Conservation (phyloP, 768 basidiomycete species). For the Postia placenta region DNA sequence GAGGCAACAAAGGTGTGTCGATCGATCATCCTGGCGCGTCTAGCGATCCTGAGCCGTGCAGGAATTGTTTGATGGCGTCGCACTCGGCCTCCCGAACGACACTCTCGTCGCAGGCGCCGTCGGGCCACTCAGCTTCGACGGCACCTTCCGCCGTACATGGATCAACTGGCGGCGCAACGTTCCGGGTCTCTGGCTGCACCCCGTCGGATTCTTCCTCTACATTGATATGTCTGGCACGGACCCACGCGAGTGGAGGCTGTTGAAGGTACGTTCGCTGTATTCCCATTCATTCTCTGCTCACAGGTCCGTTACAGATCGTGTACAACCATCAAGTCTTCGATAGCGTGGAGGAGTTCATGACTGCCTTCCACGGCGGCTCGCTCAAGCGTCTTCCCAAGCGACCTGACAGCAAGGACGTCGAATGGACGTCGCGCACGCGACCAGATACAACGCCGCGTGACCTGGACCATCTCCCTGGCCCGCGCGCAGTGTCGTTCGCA, state of each 20-base stretch:
- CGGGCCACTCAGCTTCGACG: constrained; percentile 56
- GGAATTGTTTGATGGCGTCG: constrained; percentile 45
- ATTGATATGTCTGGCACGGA: constrained; percentile 52
- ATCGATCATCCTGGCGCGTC: neutral
- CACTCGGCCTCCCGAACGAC: constrained; percentile 38
- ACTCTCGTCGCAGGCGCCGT: constrained; percentile 40
- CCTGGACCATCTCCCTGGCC: constrained; percentile 60
- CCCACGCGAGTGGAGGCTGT: constrained; percentile 40
- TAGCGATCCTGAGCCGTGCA: constrained; percentile 11
- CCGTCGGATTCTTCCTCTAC: constrained; percentile 51
- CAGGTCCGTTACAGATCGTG: constrained; percentile 32
- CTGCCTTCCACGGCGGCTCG: constrained; percentile 47
- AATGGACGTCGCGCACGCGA: constrained; percentile 44
- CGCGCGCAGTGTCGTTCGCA: constrained; percentile 54
- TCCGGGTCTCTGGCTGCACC: constrained; percentile 48
- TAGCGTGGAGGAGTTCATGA: constrained; percentile 41
- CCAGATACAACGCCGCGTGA: constrained; percentile 34
- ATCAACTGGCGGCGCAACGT: constrained; percentile 42
- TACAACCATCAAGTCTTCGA: constrained; percentile 57
- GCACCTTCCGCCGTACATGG: constrained; percentile 52
- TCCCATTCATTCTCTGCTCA: neutral
- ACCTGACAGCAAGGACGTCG: constrained; percentile 18
- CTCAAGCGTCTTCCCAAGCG: constrained; percentile 35
- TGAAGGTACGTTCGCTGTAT: constrained; percentile 31
- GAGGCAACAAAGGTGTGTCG: constrained; percentile 36